Evolutionary conservation across 345 rosid species (phyloP), one percentile per base, ranked within the genome.

Genomic region (Lepidium africanum): DNA sequence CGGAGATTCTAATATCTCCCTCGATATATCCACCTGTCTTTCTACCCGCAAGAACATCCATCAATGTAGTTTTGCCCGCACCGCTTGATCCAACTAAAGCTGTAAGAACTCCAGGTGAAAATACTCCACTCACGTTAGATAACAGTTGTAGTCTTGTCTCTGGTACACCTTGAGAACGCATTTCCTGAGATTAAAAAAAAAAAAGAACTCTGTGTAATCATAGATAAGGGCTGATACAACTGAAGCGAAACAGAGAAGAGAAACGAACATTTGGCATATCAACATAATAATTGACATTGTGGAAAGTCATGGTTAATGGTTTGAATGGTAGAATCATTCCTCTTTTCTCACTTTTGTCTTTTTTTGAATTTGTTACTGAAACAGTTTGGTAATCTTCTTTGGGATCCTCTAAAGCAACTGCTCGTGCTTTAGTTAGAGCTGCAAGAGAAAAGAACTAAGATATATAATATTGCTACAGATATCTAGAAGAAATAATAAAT

Each of bases 21-120:
- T 90, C 95, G 30, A 79, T 84, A 71, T 86, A 89, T 67, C 98
- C 98, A 57, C 98, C 93, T 15, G 96, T 92, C 81, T 92, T 92
- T 67, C 96, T 80, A 57, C 98, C 98, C 3, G 96, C 95, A 40
- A 92, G 96, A 30, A 92, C 98, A 77, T 92, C 98, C 98, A 92
- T 87, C 74, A 92, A 77, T 51, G 98, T 92, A 41, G 98, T 92
- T 79, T 92, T 92, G 4, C 98, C 98, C 0, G 96, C 98, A 67
- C 98, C 98, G 61, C 98, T 92, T 25, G 98, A 81, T 71, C 98
- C 98, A 67, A 92, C 98, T 71, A 92, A 77, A 62, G 98, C 98
- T 3, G 96, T 92, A 16, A 92, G 96, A 42, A 87, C 88, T 53
- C 98, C 96, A 2, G 96, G 96, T 23, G 95, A 86, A 82, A 90